A percentile compares a stretch with the other conserved stretches of the same genome.
Conservation (phyloP, 1,284 basidiomycete genomes). For the Ceratobasidium sp. region DNA sequence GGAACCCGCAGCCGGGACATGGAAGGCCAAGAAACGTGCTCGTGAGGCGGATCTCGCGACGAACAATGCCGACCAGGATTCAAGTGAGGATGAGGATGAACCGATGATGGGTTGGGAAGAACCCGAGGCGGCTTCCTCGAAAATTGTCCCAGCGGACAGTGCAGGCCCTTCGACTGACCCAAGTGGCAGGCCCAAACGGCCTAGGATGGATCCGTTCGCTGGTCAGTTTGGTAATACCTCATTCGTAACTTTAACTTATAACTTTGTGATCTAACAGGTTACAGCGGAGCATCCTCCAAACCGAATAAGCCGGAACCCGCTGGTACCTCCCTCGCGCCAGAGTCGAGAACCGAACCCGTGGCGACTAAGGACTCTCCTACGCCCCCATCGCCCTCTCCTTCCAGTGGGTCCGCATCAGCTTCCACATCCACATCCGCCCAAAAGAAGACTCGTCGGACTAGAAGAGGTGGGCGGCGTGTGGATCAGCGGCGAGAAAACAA, state of each 20-base stretch:
- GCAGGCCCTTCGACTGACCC: slow-evolving; percentile 21
- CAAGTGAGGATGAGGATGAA: slow-evolving; percentile 48
- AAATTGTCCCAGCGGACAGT: slow-evolving; percentile 44
- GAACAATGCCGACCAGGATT: slow-evolving; percentile 51
- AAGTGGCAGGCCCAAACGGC: slow-evolving; percentile 47
- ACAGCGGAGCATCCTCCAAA: background rate
- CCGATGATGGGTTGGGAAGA: slow-evolving; percentile 49
- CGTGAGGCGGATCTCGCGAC: slow-evolving; percentile 54
- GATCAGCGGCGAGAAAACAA: background rate
- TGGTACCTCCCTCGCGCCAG: background rate
- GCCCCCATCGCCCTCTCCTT: background rate
- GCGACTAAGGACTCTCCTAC: background rate
- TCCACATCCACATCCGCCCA: background rate
- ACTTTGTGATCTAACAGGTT: background rate
- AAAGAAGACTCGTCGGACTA: slow-evolving; percentile 1
- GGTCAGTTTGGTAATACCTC: slow-evolving; percentile 52
- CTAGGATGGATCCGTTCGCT: slow-evolving; percentile 65
- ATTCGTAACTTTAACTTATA: background rate
- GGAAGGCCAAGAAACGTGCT: slow-evolving; percentile 56
- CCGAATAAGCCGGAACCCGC: too few relatives aligned
- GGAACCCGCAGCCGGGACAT: slow-evolving; percentile 55
- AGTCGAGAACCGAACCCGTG: background rate
- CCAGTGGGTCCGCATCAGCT: background rate
- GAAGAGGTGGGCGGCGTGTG: background rate
- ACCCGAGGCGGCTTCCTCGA: slow-evolving; percentile 45